Percentiles rank a stretch among this genome's conserved stretches.
These are phyloP conservation scores for Pseudisothecium myosuroides DNA, from an alignment of 225 moss, liverwort and hornwort genomes.

Conservation along the genomic window DNA sequence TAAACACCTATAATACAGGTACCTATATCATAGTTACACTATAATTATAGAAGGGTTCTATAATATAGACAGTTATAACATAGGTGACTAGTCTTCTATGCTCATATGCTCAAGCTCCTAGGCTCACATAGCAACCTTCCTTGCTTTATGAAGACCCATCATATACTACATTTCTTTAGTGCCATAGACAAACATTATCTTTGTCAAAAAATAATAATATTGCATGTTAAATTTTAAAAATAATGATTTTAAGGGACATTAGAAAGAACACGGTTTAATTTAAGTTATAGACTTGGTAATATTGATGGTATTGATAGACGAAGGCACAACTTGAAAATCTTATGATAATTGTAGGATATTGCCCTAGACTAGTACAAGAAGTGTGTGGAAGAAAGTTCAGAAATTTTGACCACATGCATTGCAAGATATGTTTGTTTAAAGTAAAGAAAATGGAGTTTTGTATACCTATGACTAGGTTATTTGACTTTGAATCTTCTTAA, in stretches of 20 bases:
- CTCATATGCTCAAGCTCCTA: no score
- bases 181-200: not conserved
- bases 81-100: no score
- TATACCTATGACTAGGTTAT: not conserved
- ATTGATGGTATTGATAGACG: not conserved
- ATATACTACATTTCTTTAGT: not conserved
- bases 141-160: fast-evolving
- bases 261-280: not conserved
- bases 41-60: no score
- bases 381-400: not conserved
- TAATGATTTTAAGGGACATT: not conserved
- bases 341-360: not conserved
- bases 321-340: not conserved
- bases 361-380: not conserved
- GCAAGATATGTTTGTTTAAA: not conserved
- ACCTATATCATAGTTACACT: no score
- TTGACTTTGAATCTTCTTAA: not conserved
- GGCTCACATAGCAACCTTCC: no score
- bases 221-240: not conserved
- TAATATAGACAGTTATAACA: no score
- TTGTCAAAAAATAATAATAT: not conserved
- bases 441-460: fast-evolving
- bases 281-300: not conserved
- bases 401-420: not conserved
- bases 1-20: no score